Evolutionary conservation across 257 asterid species (phyloP), one percentile per base, ranked within the genome.

Genomic region (Anisodus acutangulus): DNA sequence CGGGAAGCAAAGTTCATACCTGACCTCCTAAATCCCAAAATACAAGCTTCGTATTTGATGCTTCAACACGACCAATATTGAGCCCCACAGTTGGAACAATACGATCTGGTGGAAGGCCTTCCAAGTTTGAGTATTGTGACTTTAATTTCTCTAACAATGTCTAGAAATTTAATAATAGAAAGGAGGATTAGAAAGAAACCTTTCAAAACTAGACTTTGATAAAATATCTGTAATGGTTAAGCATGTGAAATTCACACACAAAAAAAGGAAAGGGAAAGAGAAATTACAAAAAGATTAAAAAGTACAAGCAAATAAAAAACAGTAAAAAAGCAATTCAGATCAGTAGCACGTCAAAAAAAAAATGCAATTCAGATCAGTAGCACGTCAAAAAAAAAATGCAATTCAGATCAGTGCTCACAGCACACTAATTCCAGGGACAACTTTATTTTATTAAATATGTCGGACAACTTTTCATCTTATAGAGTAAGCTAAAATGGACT

Each of bases 21-120:
- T 94, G 98, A 84, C 98, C 98, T 89, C 98, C 98, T 89, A 94
- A 94, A 95, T 94, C 98, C 97, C 98, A 94, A 90, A 94, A 94
- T 59, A 93, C 95, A 83, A 95, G 97, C 88, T 95, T 95, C 39
- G 95, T 83, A 88, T 91, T 92, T 39, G 92, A 88, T 80, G 88
- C 92, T 91, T 93, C 98, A 84, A 91, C 91, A 49, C 98, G 98
- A 10, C 97, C 98, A 81, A 95, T 95, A 90, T 95, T 93, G 78
- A 95, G 98, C 76, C 98, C 98, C 84, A 95, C 98, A 6, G 98
- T 95, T 51, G 98, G 98, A 84, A 95, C 97, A 88, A 95, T 95
- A 59, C 97, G 95, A 85, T 95, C 98, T 62, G 98, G 98, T 43
- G 98, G 93, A 87, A 95, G 94, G 84, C 97, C 98, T 91, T 95